phyloP scores from a whole-genome alignment of 768 basidiomycete genomes.

The Ephemerocybe angulata region DNA sequence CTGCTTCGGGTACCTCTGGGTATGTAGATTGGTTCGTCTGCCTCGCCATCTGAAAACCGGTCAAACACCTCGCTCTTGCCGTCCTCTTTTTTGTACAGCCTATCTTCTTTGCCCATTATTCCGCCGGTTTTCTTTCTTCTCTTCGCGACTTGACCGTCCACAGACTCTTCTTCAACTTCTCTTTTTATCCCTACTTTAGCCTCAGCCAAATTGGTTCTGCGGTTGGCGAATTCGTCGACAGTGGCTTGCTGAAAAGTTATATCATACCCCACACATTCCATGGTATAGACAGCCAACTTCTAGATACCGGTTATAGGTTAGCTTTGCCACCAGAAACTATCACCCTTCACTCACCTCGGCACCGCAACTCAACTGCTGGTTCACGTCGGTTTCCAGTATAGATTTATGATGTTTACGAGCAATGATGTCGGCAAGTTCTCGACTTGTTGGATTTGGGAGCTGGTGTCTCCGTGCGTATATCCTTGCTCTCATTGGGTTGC shows the following conservation, averaged over 20 bases:
- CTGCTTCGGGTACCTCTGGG: too few relatives aligned
- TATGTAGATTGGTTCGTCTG: too few relatives aligned
- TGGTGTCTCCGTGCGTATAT: not conserved
- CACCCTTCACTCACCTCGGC: not conserved
- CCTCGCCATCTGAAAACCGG: too few relatives aligned
- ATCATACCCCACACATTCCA: constrained; percentile 20
- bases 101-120: too few relatives aligned
- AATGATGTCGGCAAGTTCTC: not conserved
- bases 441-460: not conserved
- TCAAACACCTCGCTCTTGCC: too few relatives aligned
- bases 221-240: too few relatives aligned
- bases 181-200: too few relatives aligned
- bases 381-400: not conserved
- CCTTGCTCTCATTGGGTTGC: not conserved
- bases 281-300: constrained; percentile 12
- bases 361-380: not conserved
- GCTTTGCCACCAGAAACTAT: not conserved
- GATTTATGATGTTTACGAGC: not conserved
- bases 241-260: constrained; percentile 14
- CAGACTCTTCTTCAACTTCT: too few relatives aligned
- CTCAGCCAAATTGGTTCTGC: too few relatives aligned
- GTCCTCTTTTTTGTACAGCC: too few relatives aligned
- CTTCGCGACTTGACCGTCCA: too few relatives aligned
- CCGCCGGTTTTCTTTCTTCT: too few relatives aligned
- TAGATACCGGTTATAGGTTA: not conserved